Base-by-base conservation (phyloP, 2,329 filamentous ascomycete genomes). In the Grosmannia serpens region DNA sequence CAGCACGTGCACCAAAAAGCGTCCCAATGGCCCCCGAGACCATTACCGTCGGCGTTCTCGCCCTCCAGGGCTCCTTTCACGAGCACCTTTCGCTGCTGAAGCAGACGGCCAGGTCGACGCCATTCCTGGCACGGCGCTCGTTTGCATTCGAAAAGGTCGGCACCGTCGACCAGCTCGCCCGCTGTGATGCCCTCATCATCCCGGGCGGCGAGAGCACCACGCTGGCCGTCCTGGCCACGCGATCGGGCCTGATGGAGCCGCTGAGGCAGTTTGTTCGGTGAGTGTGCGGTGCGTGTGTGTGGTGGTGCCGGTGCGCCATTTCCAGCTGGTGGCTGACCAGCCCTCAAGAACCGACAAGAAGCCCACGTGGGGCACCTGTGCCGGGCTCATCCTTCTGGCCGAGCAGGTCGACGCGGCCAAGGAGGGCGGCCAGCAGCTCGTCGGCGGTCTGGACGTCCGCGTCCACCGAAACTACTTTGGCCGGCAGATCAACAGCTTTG, bases 391-490 rank as follows among this genome's bases (percentile, higher is more conserved):
- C 65, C 76, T 97, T 54, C 84, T 99, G 55, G 87, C 91, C 2
- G 88, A 96, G 67, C 85, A 87, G 60, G 92, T 91, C 55, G 95
- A 92, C 70, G 83, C 86, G 62, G 91, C 89, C 44, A 97, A 96
- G 70, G 85, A 88, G 67, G 91, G 90, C 50, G 92, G 92, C 0
- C 94, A 97, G 71, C 90, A 96, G 60, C 80, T 97, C 57, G 90
- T 99, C 62, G 94, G 94, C 17, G 94, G 94, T 2, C 79, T 99
- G 44, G 86, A 91, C 67, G 91, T 99, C 41, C 80, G 89, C 52
- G 91, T 97, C 35, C 91, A 95, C 68, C 82, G 94, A 53, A 99
- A 97, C 68, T 90, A 96, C 71, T 99, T 96, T 68, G 94, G 94
- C 4, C 83, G 92, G 58, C 94, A 99, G 72, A 86, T 88, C 17